These are phyloP conservation scores for Speleostelium caveatum DNA, from an alignment of 78 protist genomes.

Conservation along the genomic window DNA sequence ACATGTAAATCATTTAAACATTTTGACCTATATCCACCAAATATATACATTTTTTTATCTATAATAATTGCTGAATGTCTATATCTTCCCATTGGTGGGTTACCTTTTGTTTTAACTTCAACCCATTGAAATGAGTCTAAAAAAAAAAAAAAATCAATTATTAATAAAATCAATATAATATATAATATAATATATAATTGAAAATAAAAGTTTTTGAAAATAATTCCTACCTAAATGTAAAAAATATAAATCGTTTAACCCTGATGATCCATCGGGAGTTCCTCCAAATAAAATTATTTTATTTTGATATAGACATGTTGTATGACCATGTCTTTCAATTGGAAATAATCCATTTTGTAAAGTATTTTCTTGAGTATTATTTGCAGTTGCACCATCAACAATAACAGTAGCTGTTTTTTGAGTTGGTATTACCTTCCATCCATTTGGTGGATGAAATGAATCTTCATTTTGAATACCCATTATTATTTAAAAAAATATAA, in stretches of 20 bases:
- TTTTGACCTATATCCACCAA: conserved; percentile 68
- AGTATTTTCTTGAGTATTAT: background rate
- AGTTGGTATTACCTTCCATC: conserved; percentile 60
- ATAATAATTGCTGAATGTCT: conserved; percentile 63
- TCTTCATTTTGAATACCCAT: background rate
- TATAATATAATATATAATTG: background rate
- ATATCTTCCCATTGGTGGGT: conserved; percentile 57
- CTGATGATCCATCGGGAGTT: conserved; percentile 73
- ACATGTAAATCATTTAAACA: conserved; percentile 68
- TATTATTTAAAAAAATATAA: too few relatives aligned
- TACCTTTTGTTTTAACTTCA: conserved; percentile 67
- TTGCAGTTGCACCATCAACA: background rate
- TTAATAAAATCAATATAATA: background rate
- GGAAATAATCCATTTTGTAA: conserved; percentile 13
- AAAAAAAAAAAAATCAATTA: too few relatives aligned
- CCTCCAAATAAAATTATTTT: conserved; percentile 63
- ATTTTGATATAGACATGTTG: conserved; percentile 57
- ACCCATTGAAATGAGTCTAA: conserved; percentile 51
- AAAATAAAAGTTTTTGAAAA: background rate
- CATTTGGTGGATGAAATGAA: conserved; percentile 7
- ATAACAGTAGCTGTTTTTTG: background rate
- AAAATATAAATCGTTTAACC: conserved; percentile 52
- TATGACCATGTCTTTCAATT: conserved; percentile 67
- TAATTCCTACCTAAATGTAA: conserved; percentile 22
- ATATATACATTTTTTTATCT: conserved; percentile 67